These are phyloP conservation scores for Juglanconis oblonga DNA, from an alignment of 2,329 filamentous ascomycete species.

Conservation along the genomic window DNA sequence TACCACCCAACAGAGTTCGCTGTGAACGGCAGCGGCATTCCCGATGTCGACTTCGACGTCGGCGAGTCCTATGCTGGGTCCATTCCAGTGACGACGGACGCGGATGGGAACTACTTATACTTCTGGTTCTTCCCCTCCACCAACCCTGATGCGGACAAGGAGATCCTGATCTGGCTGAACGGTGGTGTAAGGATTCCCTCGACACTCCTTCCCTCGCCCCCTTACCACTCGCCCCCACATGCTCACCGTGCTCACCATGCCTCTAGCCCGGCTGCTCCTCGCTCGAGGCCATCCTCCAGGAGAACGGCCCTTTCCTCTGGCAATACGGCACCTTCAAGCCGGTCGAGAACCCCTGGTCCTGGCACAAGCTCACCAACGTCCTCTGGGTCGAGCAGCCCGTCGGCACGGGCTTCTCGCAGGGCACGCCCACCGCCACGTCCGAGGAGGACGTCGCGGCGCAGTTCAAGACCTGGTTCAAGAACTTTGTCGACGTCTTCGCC, in stretches of 20 bases:
- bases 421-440: constrained; percentile 59
- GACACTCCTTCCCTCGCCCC: accelerated
- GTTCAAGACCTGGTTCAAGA: constrained; percentile 76
- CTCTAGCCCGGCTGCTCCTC: constrained; percentile 57
- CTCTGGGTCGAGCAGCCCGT: constrained; percentile 71
- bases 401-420: constrained; percentile 66
- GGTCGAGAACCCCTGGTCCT: constrained; percentile 66
- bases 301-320: constrained; percentile 74
- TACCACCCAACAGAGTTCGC: constrained; percentile 47
- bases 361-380: constrained; percentile 73
- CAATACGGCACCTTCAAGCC: constrained; percentile 67
- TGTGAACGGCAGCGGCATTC: constrained; percentile 62
- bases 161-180: constrained; percentile 62
- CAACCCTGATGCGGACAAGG: constrained; percentile 47
- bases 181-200: constrained; percentile 38
- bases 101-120: constrained; percentile 47
- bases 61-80: constrained; percentile 64
- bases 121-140: constrained; percentile 67
- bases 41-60: constrained; percentile 68
- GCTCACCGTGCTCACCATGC: not conserved
- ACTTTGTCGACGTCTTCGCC: constrained; percentile 70
- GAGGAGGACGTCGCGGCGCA: constrained; percentile 68
- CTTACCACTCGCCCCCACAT: not conserved
- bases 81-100: constrained; percentile 51
- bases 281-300: constrained; percentile 67